These are phyloP conservation scores for Gastrodia elata DNA, from an alignment of 106 monocot species.

Conservation along the genomic window DNA sequence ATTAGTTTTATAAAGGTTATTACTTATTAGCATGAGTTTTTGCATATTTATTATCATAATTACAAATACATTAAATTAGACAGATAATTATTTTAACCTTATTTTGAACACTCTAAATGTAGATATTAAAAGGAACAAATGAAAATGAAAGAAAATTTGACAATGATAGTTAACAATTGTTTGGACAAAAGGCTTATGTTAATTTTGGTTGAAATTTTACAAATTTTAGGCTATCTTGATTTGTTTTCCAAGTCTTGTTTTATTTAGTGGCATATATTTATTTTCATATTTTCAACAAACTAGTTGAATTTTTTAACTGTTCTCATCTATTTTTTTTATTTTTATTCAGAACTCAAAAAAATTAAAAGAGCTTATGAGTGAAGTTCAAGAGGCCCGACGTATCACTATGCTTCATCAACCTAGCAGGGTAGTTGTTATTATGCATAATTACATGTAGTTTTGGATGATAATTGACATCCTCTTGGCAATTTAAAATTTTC, in stretches of 20 bases:
- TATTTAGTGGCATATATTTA: neutral
- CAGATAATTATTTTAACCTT: too few species aligned
- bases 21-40: too few species aligned
- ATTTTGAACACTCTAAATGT: too few species aligned
- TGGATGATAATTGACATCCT: neutral
- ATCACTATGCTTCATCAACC: slow-evolving; percentile 99
- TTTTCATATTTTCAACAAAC: neutral
- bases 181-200: neutral
- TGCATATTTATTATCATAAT: too few species aligned
- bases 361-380: slow-evolving; percentile 66
- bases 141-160: too few species aligned
- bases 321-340: too few species aligned
- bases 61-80: too few species aligned
- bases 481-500: neutral
- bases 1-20: too few species aligned
- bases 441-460: neutral
- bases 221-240: neutral
- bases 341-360: slow-evolving; percentile 24
- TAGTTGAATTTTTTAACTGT: neutral
- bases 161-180: too few species aligned
- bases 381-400: slow-evolving; percentile 87
- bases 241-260: neutral
- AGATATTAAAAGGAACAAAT: too few species aligned
- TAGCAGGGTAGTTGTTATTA: slow-evolving; percentile 48
- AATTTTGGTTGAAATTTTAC: neutral